phyloP scores from a whole-genome alignment of 495 filamentous ascomycete genomes.

The Neurospora sublineolata region DNA sequence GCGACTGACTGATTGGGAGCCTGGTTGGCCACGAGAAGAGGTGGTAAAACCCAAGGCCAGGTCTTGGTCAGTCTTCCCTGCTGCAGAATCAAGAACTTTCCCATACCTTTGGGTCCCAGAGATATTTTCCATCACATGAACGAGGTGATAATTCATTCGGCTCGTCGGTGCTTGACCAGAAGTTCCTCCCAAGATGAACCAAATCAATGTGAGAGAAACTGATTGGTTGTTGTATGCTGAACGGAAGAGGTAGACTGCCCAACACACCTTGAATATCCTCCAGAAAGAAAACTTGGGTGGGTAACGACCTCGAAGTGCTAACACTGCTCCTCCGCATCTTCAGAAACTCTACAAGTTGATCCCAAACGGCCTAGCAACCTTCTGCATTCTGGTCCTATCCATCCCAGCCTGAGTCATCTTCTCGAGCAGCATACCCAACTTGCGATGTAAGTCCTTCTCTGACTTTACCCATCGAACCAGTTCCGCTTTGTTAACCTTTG shows the following conservation, averaged over 20 bases:
- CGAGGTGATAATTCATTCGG: neutral
- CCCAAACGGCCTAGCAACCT: neutral
- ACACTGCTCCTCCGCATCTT: neutral
- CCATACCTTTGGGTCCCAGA: neutral
- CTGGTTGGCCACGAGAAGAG: neutral
- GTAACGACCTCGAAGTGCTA: neutral
- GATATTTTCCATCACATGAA: neutral
- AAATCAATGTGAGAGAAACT: neutral
- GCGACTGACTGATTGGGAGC: neutral
- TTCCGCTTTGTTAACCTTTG: neutral
- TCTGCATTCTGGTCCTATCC: neutral
- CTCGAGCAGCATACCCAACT: neutral
- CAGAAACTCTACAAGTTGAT: neutral
- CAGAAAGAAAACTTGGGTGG: neutral
- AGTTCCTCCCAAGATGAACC: neutral
- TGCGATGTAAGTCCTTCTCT: neutral
- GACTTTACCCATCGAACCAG: neutral
- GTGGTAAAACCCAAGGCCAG: neutral
- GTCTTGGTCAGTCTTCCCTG: neutral
- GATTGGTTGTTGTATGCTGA: neutral
- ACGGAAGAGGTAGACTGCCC: neutral
- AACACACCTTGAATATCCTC: neutral
- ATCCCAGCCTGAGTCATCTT: neutral
- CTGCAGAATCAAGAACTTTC: neutral
- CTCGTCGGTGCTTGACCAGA: neutral